phyloP scores from a whole-genome alignment of 176 grass and related monocot genomes.

The Bromus sterilis region DNA sequence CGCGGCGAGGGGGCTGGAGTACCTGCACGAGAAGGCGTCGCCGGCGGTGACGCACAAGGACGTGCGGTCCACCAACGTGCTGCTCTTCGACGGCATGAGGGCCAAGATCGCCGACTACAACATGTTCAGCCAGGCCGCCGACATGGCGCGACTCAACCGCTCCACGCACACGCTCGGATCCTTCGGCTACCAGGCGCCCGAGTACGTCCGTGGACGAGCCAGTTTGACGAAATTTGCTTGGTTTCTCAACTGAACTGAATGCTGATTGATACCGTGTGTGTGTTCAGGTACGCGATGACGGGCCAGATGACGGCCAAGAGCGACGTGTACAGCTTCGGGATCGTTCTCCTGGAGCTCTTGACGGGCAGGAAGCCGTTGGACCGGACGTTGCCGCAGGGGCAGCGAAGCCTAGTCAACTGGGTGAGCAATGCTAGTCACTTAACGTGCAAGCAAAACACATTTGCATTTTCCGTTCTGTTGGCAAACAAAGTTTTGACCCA shows the following conservation, averaged over 20 bases:
- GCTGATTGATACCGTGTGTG: background rate
- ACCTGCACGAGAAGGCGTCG: conserved; percentile 55
- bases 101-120: conserved; percentile 73
- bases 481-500: background rate
- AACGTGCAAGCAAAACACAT: no score
- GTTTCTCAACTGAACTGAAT: conserved; percentile 5
- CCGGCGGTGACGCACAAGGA: conserved; percentile 51
- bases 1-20: conserved; percentile 55
- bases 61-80: conserved; percentile 60
- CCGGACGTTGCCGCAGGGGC: conserved; percentile 42
- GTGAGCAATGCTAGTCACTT: conserved; percentile 32
- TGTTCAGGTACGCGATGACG: conserved; percentile 44
- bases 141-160: conserved; percentile 44
- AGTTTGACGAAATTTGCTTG: background rate
- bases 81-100: conserved; percentile 44
- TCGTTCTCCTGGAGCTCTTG: conserved; percentile 49
- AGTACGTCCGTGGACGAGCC: no score
- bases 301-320: conserved; percentile 47
- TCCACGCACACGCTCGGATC: conserved; percentile 56
- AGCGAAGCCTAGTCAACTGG: conserved; percentile 52
- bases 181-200: conserved; percentile 60
- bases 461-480: background rate
- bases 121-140: conserved; percentile 60
- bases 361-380: conserved; percentile 61
- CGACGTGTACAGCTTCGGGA: conserved; percentile 60